Base-by-base conservation (phyloP, 441 rosid genomes). In the Syzygium syzygioides region DNA sequence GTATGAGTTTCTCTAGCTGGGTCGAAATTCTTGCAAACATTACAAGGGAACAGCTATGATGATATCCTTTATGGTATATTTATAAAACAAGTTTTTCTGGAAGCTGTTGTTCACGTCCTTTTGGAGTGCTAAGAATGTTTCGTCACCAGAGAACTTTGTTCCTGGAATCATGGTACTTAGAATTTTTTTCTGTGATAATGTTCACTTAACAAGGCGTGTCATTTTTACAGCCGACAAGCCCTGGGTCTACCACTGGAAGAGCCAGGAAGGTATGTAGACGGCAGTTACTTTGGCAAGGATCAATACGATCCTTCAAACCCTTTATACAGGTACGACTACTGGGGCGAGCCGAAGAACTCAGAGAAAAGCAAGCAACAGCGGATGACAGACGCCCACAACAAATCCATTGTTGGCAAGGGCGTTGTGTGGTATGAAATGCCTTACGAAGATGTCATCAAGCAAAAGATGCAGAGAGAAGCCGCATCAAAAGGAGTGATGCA, bases 321-420 rank as follows among this genome's bases (percentile, higher is more conserved):
- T n/a, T 85, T 98, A 45, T 97, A 93, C 79, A 93, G 96, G 26
- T 96, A 97, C 45, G 99, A 98, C 90, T 98, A 96, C 91, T 98
- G 99, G 98, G 99, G 99, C 68, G 99, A 97, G 88, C 99, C 99
- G 18, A 94, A 95, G 95, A 95, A 93, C 95, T 96, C 99, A 18
- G 98, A 96, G 91, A 97, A 95, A 92, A 97, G 99, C 86, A 94
- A 93, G 92, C 95, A 95, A 91, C 93, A 94, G 88, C 92, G 99
- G 90, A 93, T 94, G 95, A 93, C 91, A 60, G 98, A 95, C 89
- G 94, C 95, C 68, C 98, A 96, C 93, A 96, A 97, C 92, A 96
- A 95, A 92, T 93, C 96, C 18, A 94, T 97, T 25, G 97, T 97
- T 25, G 99, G 99, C 14, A 96, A 95, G 89, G 98, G 98, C 55